Percentiles rank a stretch among this genome's conserved stretches.
These are phyloP conservation scores for Fomitopsis betulina DNA, from an alignment of 1,284 basidiomycete species.

Conservation along the genomic window DNA sequence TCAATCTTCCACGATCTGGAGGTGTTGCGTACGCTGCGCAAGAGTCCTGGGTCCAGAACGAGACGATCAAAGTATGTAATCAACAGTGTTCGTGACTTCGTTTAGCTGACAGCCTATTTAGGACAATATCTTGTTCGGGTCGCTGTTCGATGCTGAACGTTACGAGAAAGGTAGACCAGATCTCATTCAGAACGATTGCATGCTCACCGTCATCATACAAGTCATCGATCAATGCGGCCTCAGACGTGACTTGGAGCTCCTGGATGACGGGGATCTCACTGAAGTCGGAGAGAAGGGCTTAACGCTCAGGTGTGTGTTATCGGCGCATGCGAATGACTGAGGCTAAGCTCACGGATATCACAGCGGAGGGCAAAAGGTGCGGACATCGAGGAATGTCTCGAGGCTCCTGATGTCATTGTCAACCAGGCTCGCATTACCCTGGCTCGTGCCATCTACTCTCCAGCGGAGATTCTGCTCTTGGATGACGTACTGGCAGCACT, in stretches of 20 bases:
- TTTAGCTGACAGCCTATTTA: slow-evolving; percentile 2
- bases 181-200: background rate
- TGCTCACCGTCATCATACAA: slow-evolving; percentile 25
- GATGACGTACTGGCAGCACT: slow-evolving; percentile 60
- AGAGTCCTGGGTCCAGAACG: slow-evolving; percentile 71
- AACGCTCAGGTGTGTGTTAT: slow-evolving; percentile 36
- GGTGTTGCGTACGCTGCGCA: slow-evolving; percentile 75
- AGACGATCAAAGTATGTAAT: slow-evolving; percentile 35
- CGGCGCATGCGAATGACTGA: no score
- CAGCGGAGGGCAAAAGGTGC: slow-evolving; percentile 8
- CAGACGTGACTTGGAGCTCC: slow-evolving; percentile 56
- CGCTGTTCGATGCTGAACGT: slow-evolving; percentile 36
- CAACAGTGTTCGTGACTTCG: background rate
- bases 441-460: slow-evolving; percentile 67
- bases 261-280: slow-evolving; percentile 71
- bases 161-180: slow-evolving; percentile 35
- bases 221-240: slow-evolving; percentile 65
- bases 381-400: background rate
- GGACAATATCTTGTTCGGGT: slow-evolving; percentile 43
- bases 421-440: slow-evolving; percentile 62
- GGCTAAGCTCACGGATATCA: background rate
- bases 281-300: slow-evolving; percentile 68
- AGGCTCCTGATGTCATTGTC: no score
- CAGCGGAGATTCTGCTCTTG: slow-evolving; percentile 55
- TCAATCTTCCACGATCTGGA: slow-evolving; percentile 56